Evolutionary conservation across 768 basidiomycete species (phyloP).

Genomic region (Termitomyces sp.): DNA sequence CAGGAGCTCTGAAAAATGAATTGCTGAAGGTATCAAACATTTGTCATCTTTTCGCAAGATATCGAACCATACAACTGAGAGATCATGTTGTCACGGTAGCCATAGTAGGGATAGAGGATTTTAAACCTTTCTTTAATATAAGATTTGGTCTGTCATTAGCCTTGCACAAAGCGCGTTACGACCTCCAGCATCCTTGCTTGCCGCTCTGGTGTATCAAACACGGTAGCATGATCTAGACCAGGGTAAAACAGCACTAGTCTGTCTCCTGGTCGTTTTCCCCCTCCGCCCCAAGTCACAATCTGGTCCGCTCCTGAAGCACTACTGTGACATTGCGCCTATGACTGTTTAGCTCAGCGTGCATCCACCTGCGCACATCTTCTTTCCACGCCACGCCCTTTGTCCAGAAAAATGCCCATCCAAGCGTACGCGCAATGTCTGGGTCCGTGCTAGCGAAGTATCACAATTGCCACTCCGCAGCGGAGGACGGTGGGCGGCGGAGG

Average conservation of each 20-base stretch:
- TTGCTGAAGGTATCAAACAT: too few species aligned
- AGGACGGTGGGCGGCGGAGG: conserved; percentile 41
- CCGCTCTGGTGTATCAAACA: conserved; percentile 32
- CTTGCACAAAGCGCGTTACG: conserved; percentile 18
- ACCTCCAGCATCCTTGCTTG: conserved; percentile 25
- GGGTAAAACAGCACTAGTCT: conserved; percentile 35
- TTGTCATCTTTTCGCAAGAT: too few species aligned
- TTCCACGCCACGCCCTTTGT: conserved; percentile 56
- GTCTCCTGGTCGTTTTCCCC: not conserved
- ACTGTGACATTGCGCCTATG: conserved; percentile 27
- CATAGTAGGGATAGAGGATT: too few species aligned
- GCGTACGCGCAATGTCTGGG: conserved; percentile 54
- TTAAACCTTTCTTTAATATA: too few species aligned
- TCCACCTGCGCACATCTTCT: conserved; percentile 42
- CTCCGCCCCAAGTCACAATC: conserved; percentile 25
- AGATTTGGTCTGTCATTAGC: too few species aligned
- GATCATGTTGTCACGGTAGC: too few species aligned
- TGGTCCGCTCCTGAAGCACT: conserved; percentile 35
- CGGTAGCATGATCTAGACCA: conserved; percentile 39
- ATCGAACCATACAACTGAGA: too few species aligned
- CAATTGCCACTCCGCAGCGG: conserved; percentile 52
- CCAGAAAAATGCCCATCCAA: conserved; percentile 67
- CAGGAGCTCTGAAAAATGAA: too few species aligned
- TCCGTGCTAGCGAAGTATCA: conserved; percentile 69
- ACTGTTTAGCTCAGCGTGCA: conserved; percentile 6